Evolutionary conservation across 129 eudicot genomes (phyloP), one percentile per base, ranked within the genome.

Genomic region (Kitagawia praeruptora): DNA sequence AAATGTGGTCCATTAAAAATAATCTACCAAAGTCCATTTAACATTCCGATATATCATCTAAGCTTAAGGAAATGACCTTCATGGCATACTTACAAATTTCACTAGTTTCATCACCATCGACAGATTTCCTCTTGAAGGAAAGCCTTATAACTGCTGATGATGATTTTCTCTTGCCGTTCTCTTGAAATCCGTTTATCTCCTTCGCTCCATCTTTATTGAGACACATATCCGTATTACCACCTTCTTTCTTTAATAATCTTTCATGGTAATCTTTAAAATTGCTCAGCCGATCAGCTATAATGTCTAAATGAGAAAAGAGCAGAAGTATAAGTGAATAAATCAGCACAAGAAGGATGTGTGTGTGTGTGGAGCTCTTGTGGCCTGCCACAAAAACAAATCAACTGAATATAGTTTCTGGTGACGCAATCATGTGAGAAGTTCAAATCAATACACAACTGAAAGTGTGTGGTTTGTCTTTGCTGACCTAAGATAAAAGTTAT

Each of bases 71-170:
- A 45, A 14, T 10, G 48, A 1, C 77, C 39, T 73, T 44, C 37
- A 73, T 44, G 69, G 46, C 23, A 51, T 25, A 82, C 93, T 83
- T 83, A 89, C 90, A 84, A 74, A 80, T 31, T 86, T 85, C 93
- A 85, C 80, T 77, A 75, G 85, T 77, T 75, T 91, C 96, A 71
- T 87, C 96, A 76, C 93, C 92, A 79, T 92, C 96, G 69, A 87
- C 86, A 79, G 96, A 86, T 83, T 79, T 82, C 83, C 90, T 88
- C 87, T 84, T 88, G 37, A 94, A 79, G 2, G 98, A 94, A 76
- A 92, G 91, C 86, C 92, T 84, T 76, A 91, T 88, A 49, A 94
- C 91, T 11, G 97, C 77, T 69, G 97, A 85, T 69, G 97, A 85
- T 69, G 97, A 86, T 83, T 82, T 91, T 83, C 78, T 87, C 80